These are phyloP conservation scores for Solanum sparsipilum DNA, from an alignment of 257 asterid genomes.

Conservation along the genomic window DNA sequence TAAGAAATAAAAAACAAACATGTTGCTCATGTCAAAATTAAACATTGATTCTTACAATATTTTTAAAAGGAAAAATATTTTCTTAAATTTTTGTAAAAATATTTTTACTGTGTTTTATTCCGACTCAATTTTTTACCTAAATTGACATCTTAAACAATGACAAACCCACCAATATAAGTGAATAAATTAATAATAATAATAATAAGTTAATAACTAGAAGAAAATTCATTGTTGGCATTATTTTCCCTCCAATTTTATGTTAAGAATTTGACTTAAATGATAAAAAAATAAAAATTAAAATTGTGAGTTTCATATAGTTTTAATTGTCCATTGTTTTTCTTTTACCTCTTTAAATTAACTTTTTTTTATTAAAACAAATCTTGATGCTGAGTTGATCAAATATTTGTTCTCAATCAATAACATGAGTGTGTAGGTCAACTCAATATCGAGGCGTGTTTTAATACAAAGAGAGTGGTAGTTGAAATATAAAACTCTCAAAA, in stretches of 20 bases:
- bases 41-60: background rate
- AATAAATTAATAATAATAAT: background rate
- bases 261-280: background rate
- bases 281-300: no score
- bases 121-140: background rate
- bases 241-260: background rate
- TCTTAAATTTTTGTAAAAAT: background rate
- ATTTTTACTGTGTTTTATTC: background rate
- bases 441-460: no score
- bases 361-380: no score
- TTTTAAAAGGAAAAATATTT: background rate
- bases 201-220: no score
- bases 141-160: background rate
- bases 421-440: fast-evolving
- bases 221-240: background rate
- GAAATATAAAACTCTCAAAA: no score
- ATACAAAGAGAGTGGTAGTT: no score
- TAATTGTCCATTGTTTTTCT: background rate
- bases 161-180: background rate
- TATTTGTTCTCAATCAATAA: no score
- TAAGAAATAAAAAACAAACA: background rate
- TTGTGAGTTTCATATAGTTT: no score
- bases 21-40: background rate
- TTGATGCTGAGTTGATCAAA: background rate
- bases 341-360: no score